A percentile compares a stretch with the other conserved stretches of the same genome.
Conservation (phyloP, 129 eudicot genomes). For the Logfia minima region DNA sequence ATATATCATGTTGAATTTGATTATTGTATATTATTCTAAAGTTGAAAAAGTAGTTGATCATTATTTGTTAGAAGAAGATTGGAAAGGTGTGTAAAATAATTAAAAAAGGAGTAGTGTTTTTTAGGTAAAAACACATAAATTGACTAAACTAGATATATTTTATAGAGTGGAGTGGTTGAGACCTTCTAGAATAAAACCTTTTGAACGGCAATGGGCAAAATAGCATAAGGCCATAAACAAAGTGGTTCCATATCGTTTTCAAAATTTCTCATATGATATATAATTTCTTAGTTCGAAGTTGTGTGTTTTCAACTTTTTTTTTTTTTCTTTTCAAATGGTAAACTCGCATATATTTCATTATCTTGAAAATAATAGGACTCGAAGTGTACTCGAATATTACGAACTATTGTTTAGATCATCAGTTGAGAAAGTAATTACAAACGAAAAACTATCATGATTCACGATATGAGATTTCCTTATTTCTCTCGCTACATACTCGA, state of each 20-base stretch:
- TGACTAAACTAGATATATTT: conserved; percentile 17
- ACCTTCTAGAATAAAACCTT: conserved; percentile 37
- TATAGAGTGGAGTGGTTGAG: conserved; percentile 40
- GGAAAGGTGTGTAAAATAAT: not conserved
- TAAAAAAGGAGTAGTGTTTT: not conserved
- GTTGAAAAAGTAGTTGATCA: not conserved
- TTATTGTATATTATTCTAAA: not conserved
- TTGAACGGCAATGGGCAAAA: not conserved
- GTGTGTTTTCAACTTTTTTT: not conserved
- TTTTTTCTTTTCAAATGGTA: not conserved
- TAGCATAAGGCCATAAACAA: not conserved
- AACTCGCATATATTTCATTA: no score
- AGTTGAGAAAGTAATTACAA: no score
- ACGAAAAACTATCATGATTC: no score
- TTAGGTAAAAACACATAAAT: conserved; percentile 14
- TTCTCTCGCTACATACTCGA: no score
- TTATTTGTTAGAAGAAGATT: not conserved
- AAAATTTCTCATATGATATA: not conserved
- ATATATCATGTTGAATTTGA: not conserved
- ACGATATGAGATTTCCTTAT: no score
- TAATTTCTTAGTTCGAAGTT: not conserved
- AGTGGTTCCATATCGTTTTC: not conserved
- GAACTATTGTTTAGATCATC: no score
- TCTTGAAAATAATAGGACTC: no score
- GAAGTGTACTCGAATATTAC: no score